Conservation (phyloP, 345 rosid species). For the Bruguiera gymnorhiza region DNA sequence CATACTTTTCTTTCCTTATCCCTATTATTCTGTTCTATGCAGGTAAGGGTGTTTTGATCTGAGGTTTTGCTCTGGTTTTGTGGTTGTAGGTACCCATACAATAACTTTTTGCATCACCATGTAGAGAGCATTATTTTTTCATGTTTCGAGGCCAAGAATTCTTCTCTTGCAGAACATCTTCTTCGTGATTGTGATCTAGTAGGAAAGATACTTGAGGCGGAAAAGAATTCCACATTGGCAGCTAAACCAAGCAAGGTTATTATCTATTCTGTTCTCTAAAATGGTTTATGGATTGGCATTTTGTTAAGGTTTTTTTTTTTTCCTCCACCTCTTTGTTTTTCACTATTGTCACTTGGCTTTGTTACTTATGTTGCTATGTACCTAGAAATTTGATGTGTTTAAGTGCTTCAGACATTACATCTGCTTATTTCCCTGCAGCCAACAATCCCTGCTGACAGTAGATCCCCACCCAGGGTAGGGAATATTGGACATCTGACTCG, state of each 20-base stretch:
- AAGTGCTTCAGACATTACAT: constrained; percentile 6
- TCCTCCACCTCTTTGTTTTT: constrained; percentile 6
- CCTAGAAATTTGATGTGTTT: background rate
- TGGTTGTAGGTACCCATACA: constrained; percentile 78
- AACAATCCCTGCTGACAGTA: constrained; percentile 65
- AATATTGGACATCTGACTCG: constrained; percentile 88
- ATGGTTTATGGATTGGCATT: background rate
- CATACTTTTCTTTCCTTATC: too few relatives aligned
- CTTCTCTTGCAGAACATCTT: constrained; percentile 57
- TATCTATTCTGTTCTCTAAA: background rate
- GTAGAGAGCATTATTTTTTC: constrained; percentile 72
- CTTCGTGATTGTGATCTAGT: constrained; percentile 67
- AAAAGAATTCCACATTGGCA: constrained; percentile 44
- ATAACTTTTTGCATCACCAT: constrained; percentile 90
- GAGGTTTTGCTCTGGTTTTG: constrained; percentile 30
- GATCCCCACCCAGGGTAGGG: constrained; percentile 66
- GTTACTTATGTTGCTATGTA: constrained; percentile 2
- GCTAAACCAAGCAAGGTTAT: constrained; percentile 61
- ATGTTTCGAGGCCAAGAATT: constrained; percentile 78
- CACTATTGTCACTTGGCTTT: constrained; percentile 12
- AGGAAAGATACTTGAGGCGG: constrained; percentile 72
- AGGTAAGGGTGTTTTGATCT: constrained; percentile 4
- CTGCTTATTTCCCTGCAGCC: constrained; percentile 51
- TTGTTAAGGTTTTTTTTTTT: background rate
- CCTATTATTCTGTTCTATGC: background rate